Evolutionary conservation across 176 grass and related monocot species (phyloP), one percentile per base, ranked within the genome.

Genomic region (Carex myosuroides): DNA sequence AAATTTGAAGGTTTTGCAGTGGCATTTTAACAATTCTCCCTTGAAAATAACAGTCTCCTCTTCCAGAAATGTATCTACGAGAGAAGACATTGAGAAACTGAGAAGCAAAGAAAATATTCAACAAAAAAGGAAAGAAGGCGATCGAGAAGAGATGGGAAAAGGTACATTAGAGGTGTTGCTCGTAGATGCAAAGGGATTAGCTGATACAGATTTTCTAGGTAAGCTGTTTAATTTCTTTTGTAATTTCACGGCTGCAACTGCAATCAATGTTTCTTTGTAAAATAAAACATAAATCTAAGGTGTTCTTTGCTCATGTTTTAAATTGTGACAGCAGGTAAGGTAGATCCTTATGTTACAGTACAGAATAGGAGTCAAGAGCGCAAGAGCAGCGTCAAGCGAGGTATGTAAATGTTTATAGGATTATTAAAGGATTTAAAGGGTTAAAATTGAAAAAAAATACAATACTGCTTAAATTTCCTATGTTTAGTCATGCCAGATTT

Each of bases 341-440:
- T 94, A 1, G 95, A 98, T 87, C 92, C 95, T n/a, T 98, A 98
- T 54, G 92, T 91, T 79, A 1, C 88, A 17, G 44, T 98, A 21
- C 82, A 93, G 82, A 94, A 98, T 72, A 86, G 90, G 79, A 92
- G 86, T 83, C 92, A 98, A 81, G 92, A 98, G 82, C 87, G 79
- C 53, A 94, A 94, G 89, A 98, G 92, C 89, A 85, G 84, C 87
- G 33, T 89, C 70, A 88, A 92, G 52, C 84, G 84, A 70, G 88
- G 94, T 97, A 48, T 37, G 59, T 84, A n/a, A n/a, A 24, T 46
- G 16, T 13, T 1, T 0, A 18, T 57, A 56, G 8, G 9, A 39
- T 39, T 39, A 39, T 33, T 32, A 57, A 3, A 16, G 73, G 17
- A 57, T 13, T 33, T 32, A 57, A 3, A 16, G 73, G 17, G 33